Base-by-base conservation (phyloP, 2,329 filamentous ascomycete species). In the Colletotrichum melonis region DNA sequence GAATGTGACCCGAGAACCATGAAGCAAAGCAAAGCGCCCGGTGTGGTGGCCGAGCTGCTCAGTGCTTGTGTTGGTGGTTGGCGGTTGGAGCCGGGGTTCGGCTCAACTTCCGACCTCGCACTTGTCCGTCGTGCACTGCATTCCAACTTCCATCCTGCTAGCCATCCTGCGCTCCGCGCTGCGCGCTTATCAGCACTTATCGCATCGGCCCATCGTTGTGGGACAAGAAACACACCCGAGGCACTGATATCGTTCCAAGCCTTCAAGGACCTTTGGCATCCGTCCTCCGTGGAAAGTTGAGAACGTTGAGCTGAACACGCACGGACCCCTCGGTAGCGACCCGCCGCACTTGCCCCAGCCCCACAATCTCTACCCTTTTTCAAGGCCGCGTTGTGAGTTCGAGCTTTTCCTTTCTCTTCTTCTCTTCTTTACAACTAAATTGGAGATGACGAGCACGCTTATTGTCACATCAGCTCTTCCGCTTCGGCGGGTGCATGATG, bases 361-460 rank as follows among this genome's bases (percentile, higher is more conserved):
- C 52, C 35, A 52, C 54, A 49, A 38, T 65, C 74, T 73, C 71
- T 62, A 62, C 67, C 68, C 58, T 67, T 67, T 55, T 64, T 62
- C 63, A 70, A 67, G 35, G 55, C 66, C 42, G 35, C 65, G 42
- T 54, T 54, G 38, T 38, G 19, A 56, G n/a, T 46, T 5, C n/a
- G 26, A 26, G 26, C 24, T 63, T 76, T 72, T 67, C 76, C 76
- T 75, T 69, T 79, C 78, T 71, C 75, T 78, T 79, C 81, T 78
- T 77, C 83, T 84, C 82, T 85, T 88, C 87, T 84, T 81, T 83
- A 90, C 88, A 84, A 94, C 92, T 94, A 94, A 90, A 90, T 89
- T 92, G 92, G 91, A 90, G 82, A 87, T 92, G 92, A 95, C 89
- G 93, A 93, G 91, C 86, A 86, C 88, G 90, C 89, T 88, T 88